Evolutionary conservation across 225 moss, liverwort and hornwort genomes (phyloP).

Genomic region (Pseudisothecium myosuroides): DNA sequence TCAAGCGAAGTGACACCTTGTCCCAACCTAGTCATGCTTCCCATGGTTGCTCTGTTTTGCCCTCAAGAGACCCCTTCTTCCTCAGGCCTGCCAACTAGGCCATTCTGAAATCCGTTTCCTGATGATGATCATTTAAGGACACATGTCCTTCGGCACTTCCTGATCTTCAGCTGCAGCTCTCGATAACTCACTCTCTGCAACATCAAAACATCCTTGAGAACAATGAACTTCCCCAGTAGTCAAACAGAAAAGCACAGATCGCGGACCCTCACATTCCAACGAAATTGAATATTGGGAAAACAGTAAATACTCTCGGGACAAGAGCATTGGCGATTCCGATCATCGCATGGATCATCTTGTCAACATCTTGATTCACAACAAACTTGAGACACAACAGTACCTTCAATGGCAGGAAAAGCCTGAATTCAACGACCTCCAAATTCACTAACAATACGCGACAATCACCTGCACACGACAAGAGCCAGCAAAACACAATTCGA

Average conservation of each 20-base stretch:
- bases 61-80: background rate
- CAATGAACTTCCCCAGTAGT: background rate
- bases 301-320: background rate
- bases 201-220: background rate
- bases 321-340: background rate
- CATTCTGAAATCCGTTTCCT: background rate
- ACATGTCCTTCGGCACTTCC: background rate
- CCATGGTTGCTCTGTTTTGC: constrained; percentile 12
- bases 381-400: background rate
- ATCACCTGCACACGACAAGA: background rate
- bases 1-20: constrained; percentile 9
- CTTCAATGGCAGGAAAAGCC: background rate
- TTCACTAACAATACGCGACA: background rate
- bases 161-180: background rate
- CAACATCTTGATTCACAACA: background rate
- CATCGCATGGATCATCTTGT: background rate
- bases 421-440: background rate
- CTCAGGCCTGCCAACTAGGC: constrained; percentile 14
- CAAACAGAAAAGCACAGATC: background rate
- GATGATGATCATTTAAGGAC: background rate
- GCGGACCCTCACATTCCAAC: background rate
- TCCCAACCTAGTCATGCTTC: constrained; percentile 22
- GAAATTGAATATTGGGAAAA: background rate
- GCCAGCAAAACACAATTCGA: background rate
- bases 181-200: background rate